These are phyloP conservation scores for Antrodiella citrinella DNA, from an alignment of 768 basidiomycete species.

Conservation along the genomic window DNA sequence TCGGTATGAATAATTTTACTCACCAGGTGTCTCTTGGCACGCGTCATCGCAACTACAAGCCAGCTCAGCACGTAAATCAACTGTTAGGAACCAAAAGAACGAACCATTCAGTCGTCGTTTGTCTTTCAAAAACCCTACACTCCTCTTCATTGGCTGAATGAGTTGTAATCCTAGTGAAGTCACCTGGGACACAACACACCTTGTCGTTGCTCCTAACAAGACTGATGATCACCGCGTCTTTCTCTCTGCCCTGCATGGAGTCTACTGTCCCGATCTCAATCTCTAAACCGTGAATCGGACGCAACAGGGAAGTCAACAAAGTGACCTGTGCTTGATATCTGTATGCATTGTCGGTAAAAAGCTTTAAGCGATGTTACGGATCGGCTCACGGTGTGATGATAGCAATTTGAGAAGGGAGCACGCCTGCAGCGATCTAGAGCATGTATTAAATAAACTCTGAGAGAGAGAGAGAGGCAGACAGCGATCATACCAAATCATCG, in stretches of 20 bases:
- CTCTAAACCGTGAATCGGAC: slow-evolving; percentile 53
- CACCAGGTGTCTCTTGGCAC: slow-evolving; percentile 83
- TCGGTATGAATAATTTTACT: slow-evolving; percentile 21
- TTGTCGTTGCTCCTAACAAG: slow-evolving; percentile 89
- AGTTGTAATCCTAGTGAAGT: slow-evolving; percentile 1
- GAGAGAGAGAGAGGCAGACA: neutral
- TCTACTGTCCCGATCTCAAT: slow-evolving; percentile 95
- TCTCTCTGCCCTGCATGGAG: slow-evolving; percentile 95
- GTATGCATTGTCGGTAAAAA: neutral
- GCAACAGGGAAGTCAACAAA: slow-evolving; percentile 68
- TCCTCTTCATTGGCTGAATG: slow-evolving; percentile 39
- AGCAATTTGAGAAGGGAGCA: slow-evolving; percentile 69
- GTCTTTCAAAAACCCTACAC: slow-evolving; percentile 93
- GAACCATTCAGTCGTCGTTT: slow-evolving; percentile 83
- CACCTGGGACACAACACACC: slow-evolving; percentile 31
- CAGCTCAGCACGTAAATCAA: slow-evolving; percentile 4
- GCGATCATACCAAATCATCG: slow-evolving; percentile 55
- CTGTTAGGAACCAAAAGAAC: slow-evolving; percentile 10
- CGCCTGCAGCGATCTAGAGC: slow-evolving; percentile 47
- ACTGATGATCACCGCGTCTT: slow-evolving; percentile 87
- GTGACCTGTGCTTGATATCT: slow-evolving; percentile 95
- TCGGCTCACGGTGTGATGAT: slow-evolving; percentile 72
- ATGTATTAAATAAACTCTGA: neutral
- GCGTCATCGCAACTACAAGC: slow-evolving; percentile 79
- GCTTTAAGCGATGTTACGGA: neutral